Evolutionary conservation across 805 yeast genomes (phyloP), one percentile per base, ranked within the genome.

Genomic region (Cyberlindnera sargentensis): DNA sequence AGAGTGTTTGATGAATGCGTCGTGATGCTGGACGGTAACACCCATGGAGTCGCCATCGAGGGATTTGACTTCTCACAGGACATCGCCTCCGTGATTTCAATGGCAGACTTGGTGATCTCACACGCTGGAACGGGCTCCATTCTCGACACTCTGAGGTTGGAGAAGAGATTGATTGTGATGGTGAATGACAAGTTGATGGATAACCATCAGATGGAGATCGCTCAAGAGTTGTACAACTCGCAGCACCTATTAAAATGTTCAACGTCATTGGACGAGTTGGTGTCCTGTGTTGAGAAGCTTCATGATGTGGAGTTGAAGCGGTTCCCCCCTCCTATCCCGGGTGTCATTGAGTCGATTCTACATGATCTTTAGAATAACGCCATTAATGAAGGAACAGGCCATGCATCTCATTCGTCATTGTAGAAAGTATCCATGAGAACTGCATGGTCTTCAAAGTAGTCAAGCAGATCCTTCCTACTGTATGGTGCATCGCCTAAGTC

Each of bases 41-140:
- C 39, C 0, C 36, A 71, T 3, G 41, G 46, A 4, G 60, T 81
- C 7, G 20, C 20, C 20, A 15, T 15, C 20, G 52, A 58, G 24
- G 81, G 83, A 3, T 65, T 82, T 28, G 64, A 62, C 4, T 75
- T 76, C 52, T 70, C 75, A 8, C 53, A 64, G 4, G 60, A 71
- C 33, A 65, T 77, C 26, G 56, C 52, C 3, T 53, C 61, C 0
- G 68, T 71, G 45, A 75, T 87, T 3, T 38, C 51, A 0, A 33
- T 56, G 1, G 68, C 80, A 2, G 78, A 78, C 40, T 51, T 87
- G 36, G 85, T 91, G 8, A 72, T 93, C 9, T 80, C 96, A 0
- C 98, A 93, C 60, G 97, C 95, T 11, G 84, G 84, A 1, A 87
- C 98, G 0, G 99, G 99, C 2, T 86, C 96, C 0, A 84, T 91